Conservation (phyloP, 2,329 filamentous ascomycete genomes). For the Cytospora paraplurivora region DNA sequence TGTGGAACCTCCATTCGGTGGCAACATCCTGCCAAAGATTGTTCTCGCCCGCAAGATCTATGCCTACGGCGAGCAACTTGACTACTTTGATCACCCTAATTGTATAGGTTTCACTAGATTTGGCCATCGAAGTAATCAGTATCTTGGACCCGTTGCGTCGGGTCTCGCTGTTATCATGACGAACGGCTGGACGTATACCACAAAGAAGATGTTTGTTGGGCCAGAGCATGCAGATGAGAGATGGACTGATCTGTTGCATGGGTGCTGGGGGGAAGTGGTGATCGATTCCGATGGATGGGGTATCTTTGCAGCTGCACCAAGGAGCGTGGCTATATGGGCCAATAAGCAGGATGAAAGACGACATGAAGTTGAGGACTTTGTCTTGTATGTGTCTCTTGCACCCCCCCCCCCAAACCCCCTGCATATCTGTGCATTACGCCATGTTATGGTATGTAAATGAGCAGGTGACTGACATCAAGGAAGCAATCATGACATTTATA, state of each 20-base stretch:
- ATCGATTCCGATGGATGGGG: constrained; percentile 64
- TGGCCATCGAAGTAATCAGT: constrained; percentile 46
- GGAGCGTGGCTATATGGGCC: constrained; percentile 65
- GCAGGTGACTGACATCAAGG: background rate
- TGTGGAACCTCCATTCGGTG: constrained; percentile 48
- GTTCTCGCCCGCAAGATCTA: constrained; percentile 65
- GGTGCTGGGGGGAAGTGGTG: constrained; percentile 54
- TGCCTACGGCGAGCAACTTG: constrained; percentile 64
- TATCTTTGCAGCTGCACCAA: constrained; percentile 54
- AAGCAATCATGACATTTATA: constrained; percentile 24
- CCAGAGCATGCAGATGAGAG: constrained; percentile 57
- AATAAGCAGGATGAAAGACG: constrained; percentile 36
- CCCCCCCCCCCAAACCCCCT: background rate
- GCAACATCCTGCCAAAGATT: constrained; percentile 56
- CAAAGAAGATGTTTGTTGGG: constrained; percentile 63
- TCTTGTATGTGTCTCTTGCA: constrained; percentile 16
- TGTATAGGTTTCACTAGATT: constrained; percentile 61
- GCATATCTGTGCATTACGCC: background rate
- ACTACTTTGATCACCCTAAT: constrained; percentile 63
- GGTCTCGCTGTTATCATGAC: constrained; percentile 62
- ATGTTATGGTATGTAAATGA: background rate
- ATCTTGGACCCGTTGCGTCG: constrained; percentile 47
- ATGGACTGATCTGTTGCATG: constrained; percentile 65
- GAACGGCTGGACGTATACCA: constrained; percentile 50
- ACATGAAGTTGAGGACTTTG: constrained; percentile 15